phyloP scores from a whole-genome alignment of 805 yeast genomes.

The Kodamaea sagamina region DNA sequence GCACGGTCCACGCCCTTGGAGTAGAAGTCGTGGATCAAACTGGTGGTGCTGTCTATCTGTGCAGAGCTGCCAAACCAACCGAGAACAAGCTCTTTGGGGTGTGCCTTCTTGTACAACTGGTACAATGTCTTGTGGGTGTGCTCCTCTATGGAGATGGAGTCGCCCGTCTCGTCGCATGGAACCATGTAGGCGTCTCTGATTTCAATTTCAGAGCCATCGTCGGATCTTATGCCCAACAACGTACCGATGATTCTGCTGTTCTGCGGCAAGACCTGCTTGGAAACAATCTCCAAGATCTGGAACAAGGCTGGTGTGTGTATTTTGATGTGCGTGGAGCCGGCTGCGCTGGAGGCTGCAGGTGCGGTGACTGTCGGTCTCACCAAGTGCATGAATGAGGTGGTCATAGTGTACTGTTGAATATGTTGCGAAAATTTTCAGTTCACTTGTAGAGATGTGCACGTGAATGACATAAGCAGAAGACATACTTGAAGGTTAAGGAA shows the following conservation, averaged over 20 bases:
- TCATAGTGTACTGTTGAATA: conserved; percentile 20
- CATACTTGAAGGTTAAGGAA: too few species aligned
- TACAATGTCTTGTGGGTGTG: conserved; percentile 70
- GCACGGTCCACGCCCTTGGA: conserved; percentile 68
- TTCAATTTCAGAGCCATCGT: conserved; percentile 76
- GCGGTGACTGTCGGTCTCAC: conserved; percentile 53
- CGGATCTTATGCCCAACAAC: conserved; percentile 76
- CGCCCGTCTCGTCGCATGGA: conserved; percentile 73
- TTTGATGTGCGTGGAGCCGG: conserved; percentile 54
- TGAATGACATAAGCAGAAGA: too few species aligned
- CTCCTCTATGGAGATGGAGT: conserved; percentile 75
- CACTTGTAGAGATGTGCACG: conserved; percentile 1
- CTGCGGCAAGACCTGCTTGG: conserved; percentile 44
- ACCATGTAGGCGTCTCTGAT: conserved; percentile 77
- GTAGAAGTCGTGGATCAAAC: conserved; percentile 79
- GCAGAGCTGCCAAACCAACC: conserved; percentile 81
- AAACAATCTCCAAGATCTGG: conserved; percentile 73
- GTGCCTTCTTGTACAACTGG: conserved; percentile 71
- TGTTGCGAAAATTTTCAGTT: conserved; percentile 9
- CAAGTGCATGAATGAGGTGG: conserved; percentile 42
- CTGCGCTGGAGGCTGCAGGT: conserved; percentile 45
- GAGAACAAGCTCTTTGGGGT: conserved; percentile 73
- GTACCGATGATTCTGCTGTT: conserved; percentile 76
- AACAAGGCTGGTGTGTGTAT: conserved; percentile 72
- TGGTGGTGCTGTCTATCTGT: conserved; percentile 68